Evolutionary conservation across 2,329 filamentous ascomycete species (phyloP), one percentile per base, ranked within the genome.

Genomic region (Dothiorella sarmentorum): DNA sequence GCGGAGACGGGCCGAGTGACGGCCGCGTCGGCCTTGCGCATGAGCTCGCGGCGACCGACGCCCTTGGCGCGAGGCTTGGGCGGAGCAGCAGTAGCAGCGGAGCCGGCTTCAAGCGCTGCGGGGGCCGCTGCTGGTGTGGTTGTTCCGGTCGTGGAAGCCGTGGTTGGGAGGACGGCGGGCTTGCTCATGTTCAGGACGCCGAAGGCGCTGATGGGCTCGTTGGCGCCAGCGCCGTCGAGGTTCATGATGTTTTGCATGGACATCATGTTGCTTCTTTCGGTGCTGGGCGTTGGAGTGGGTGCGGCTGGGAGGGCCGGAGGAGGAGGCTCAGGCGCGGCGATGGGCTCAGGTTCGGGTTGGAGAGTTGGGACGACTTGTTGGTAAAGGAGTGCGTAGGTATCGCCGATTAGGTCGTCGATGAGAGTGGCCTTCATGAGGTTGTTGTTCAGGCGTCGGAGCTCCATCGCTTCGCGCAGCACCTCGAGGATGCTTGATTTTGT

Each of bases 391-490:
- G 90, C 88, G 72, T 96, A 99, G 49, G 89, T 86, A 73, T 99
- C 94, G 20, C 87, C 89, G 63, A 97, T 89, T n/a, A 97, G 81
- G 68, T 99, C 94, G 67, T 99, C 94, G 43, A 97, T 93, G 9
- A 87, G 81, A 0, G 85, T 83, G 0, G 88, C 83, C 73, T 96
- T 97, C 83, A 95, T 94, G 7, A 96, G 80, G 45, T 87, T 88
- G 38, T 87, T 87, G 69, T 99, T 99, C 43, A 97, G 82, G 70
- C 85, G 87, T 68, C 89, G 89, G 31, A 90, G 74, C 64, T 90
- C 87, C 24, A 87, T 78, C 1, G 83, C 81, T 62, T 90, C 87
- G 40, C 84, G 80, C 10, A 90, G 77, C 6, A 86, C 76, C 58
- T 88, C 86, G 2, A 89, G 73, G 3, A 81, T 77, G 0, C 78